Conservation (phyloP, 306 rosid species). For the Begonia peltatifolia region DNA sequence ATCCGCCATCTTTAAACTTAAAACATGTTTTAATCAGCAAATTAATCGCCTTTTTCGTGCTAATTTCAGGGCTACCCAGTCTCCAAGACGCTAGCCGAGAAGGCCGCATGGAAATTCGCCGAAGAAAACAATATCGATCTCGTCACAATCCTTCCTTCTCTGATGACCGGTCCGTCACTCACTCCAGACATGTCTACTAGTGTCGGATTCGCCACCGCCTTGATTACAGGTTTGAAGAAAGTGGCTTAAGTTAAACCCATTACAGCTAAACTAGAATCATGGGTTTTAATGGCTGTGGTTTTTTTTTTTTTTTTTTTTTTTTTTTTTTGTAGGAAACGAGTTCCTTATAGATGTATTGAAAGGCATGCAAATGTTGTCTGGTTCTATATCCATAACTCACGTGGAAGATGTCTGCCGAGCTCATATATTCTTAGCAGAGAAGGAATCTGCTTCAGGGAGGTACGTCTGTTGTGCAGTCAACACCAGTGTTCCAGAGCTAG, state of each 20-base stretch:
- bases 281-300: not conserved
- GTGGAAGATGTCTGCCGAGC: constrained; percentile 70
- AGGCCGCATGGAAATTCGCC: constrained; percentile 65
- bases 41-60: not conserved
- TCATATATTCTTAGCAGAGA: constrained; percentile 64
- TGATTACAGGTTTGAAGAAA: constrained; percentile 39
- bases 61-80: constrained; percentile 51
- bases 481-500: constrained; percentile 62
- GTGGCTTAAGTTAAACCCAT: constrained; percentile 1
- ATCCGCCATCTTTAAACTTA: not conserved
- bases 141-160: constrained; percentile 59
- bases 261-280: too few relatives aligned
- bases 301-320: constrained; percentile 6
- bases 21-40: too few relatives aligned
- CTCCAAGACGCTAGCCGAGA: constrained; percentile 67
- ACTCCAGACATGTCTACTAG: constrained; percentile 58
- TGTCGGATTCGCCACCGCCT: constrained; percentile 27
- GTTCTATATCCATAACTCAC: constrained; percentile 53
- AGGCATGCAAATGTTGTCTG: constrained; percentile 60
- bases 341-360: constrained; percentile 46
- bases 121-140: constrained; percentile 55
- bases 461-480: constrained; percentile 49
- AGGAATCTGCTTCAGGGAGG: constrained; percentile 64
- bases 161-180: constrained; percentile 50
- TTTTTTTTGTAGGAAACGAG: constrained; percentile 37